Evolutionary conservation across 1,139 yeast species (phyloP), one percentile per base, ranked within the genome.

Genomic region (Candida pseudoviswanathii): DNA sequence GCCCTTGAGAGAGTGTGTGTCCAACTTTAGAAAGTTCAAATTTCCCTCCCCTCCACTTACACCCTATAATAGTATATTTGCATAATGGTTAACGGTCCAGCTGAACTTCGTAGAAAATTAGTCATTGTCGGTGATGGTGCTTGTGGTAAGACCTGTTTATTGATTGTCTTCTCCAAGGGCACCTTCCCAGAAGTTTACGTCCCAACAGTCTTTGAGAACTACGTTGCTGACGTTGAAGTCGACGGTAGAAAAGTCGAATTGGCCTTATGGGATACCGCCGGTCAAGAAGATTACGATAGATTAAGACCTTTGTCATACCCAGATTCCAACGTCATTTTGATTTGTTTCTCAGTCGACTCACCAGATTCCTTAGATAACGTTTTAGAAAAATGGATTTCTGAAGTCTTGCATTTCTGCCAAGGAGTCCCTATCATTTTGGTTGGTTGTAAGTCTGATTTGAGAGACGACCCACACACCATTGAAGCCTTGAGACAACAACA

Each of bases 221-320:
- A 91, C 71, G 96, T 89, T 60, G 94, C 96, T 44, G 96, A 89
- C 66, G 96, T 91, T 51, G 96, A 88, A 68, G 96, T 91, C 54
- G 92, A 91, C 64, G 97, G 97, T 50, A 86, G 96, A 77, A 89
- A 89, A 70, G 96, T 90, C 52, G 96, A 89, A 69, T 80, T 91
- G 73, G 96, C 97, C 25, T 80, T 91, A 58, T 91, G 97, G 97
- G 97, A 91, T 89, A 91, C 97, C 61, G 97, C 97, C 50, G 97
- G 97, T 56, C 97, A n/a, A n/a, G n/a, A n/a, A n/a, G n/a, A n/a
- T n/a, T n/a, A n/a, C n/a, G n/a, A n/a, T n/a, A 91, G 97, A 75
- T 80, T 91, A 67, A 86, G 97, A 77, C 97, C 97, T 31, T 79
- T 91, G 62, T 86, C 96, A 29, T 91, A 91, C 74, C 96, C 97